Conservation (phyloP, 179 eudicot species). For the Beta lomatogona region DNA sequence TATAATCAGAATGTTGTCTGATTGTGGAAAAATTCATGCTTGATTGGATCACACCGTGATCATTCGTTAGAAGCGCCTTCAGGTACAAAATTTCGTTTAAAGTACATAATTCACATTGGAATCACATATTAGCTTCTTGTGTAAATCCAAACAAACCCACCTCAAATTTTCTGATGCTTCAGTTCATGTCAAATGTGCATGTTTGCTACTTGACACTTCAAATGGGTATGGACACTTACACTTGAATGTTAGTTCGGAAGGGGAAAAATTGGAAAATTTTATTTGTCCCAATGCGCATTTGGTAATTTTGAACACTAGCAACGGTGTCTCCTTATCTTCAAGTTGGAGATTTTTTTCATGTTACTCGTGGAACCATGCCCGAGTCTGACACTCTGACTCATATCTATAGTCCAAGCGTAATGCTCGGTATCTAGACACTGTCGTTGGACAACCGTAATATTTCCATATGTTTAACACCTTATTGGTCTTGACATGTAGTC, state of each 20-base stretch:
- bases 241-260: not conserved
- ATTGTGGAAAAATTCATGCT: not conserved
- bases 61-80: too few relatives aligned
- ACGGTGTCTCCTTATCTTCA: not conserved
- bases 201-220: not conserved
- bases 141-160: not conserved
- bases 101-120: not conserved
- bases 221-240: not conserved
- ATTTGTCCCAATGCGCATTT: not conserved
- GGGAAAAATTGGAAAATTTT: too few relatives aligned
- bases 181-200: not conserved
- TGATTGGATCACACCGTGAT: not conserved
- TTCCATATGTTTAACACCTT: not conserved
- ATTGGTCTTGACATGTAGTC: slow-evolving; percentile 25
- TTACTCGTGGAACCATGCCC: not conserved
- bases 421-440: too few relatives aligned
- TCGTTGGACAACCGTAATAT: too few relatives aligned
- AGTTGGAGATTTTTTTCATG: not conserved
- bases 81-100: not conserved
- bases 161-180: not conserved
- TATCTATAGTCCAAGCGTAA: too few relatives aligned
- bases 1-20: too few relatives aligned
- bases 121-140: not conserved
- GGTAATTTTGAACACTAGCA: not conserved
- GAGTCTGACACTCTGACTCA: not conserved